phyloP scores from a whole-genome alignment of 1,139 yeast genomes.

The Magnusiomyces suaveolens region DNA sequence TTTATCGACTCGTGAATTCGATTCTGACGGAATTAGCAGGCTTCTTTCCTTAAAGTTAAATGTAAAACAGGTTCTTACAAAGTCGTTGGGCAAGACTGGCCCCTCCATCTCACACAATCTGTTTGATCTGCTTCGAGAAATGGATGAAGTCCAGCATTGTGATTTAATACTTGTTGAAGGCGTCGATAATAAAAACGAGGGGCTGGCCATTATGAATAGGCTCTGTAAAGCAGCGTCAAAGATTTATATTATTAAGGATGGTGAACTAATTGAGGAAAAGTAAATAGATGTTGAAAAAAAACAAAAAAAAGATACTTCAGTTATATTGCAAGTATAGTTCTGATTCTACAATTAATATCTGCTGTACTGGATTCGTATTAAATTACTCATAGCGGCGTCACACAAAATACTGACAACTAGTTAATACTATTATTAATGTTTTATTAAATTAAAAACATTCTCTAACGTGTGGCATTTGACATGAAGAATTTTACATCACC shows the following conservation, averaged over 20 bases:
- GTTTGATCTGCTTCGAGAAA: slow-evolving; percentile 60
- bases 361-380: too few species aligned
- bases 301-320: background rate
- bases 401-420: too few species aligned
- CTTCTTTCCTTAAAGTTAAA: background rate
- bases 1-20: slow-evolving; percentile 31
- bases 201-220: slow-evolving; percentile 90
- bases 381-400: too few species aligned
- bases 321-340: too few species aligned
- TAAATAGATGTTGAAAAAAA: background rate
- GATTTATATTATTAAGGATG: slow-evolving; percentile 2
- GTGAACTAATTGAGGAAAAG: background rate
- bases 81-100: slow-evolving; percentile 45
- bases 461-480: too few species aligned
- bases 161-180: slow-evolving; percentile 69
- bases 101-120: slow-evolving; percentile 62
- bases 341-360: too few species aligned
- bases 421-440: too few species aligned
- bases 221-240: slow-evolving; percentile 74
- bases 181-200: slow-evolving; percentile 59
- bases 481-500: too few species aligned
- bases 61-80: background rate
- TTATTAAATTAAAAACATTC: too few species aligned
- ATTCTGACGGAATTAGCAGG: slow-evolving; percentile 11
- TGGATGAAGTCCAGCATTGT: slow-evolving; percentile 51